These are phyloP conservation scores for Fusarium sp. DNA, from an alignment of 2,329 filamentous ascomycete genomes.

Conservation along the genomic window DNA sequence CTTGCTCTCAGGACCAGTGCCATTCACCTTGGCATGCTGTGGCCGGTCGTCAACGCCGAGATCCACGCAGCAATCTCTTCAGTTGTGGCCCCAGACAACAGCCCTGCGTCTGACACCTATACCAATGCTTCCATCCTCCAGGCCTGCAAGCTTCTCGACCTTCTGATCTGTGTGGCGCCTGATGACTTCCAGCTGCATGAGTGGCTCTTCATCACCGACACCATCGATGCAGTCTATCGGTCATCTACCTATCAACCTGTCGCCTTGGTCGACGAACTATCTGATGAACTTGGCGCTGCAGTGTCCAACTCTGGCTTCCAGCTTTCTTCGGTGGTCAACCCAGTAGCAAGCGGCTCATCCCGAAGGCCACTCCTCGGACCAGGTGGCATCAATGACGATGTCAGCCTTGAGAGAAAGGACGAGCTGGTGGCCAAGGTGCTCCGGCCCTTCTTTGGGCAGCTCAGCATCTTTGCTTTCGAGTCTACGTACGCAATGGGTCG, in stretches of 20 bases:
- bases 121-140: constrained; percentile 83
- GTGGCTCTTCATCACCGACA: constrained; percentile 98
- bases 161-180: constrained; percentile 85
- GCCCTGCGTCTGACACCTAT: constrained; percentile 75
- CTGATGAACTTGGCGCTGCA: constrained; percentile 75
- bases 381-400: constrained; percentile 67
- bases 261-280: constrained; percentile 86
- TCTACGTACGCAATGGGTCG: constrained; percentile 86
- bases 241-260: constrained; percentile 75
- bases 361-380: constrained; percentile 64
- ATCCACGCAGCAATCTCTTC: constrained; percentile 84
- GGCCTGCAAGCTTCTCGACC: constrained; percentile 92
- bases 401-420: constrained; percentile 69
- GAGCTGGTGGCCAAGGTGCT: constrained; percentile 82
- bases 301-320: constrained; percentile 48
- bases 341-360: constrained; percentile 50
- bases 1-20: constrained; percentile 83
- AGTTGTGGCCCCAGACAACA: constrained; percentile 75
- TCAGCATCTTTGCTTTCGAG: constrained; percentile 95
- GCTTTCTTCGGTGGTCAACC: constrained; percentile 53
- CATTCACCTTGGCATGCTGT: constrained; percentile 84
- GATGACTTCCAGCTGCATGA: constrained; percentile 99
- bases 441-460: constrained; percentile 87
- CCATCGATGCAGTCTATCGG: constrained; percentile 93
- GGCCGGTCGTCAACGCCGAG: constrained; percentile 91